Evolutionary conservation across 495 filamentous ascomycete genomes (phyloP).

Genomic region (Hypoxylon intermedium): DNA sequence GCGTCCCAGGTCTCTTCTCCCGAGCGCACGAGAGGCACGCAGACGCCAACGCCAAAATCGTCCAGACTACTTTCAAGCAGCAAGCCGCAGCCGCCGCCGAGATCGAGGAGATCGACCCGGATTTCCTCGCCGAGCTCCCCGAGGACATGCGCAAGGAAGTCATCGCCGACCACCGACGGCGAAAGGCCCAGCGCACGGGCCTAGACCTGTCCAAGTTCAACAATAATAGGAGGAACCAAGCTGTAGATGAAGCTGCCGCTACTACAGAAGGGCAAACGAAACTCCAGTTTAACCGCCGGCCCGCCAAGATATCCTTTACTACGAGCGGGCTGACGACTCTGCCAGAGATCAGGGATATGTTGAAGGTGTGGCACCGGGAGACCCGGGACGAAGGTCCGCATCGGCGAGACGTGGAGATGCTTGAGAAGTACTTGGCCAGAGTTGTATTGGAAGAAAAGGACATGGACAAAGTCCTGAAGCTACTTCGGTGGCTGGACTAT

Average conservation of each 20-base stretch:
- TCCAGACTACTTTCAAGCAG: constrained; percentile 63
- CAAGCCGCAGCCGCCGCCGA: constrained; percentile 27
- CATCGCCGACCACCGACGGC: constrained; percentile 70
- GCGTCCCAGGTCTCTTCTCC: constrained; percentile 56
- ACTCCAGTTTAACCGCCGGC: constrained; percentile 45
- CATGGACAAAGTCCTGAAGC: constrained; percentile 72
- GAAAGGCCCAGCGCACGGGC: constrained; percentile 49
- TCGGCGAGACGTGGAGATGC: constrained; percentile 72
- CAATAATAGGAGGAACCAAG: constrained; percentile 8
- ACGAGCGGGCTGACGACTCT: constrained; percentile 28
- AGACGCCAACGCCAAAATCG: constrained; percentile 58
- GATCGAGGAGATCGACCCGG: constrained; percentile 63
- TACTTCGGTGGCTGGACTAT: constrained; percentile 76
- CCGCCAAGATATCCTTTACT: constrained; percentile 46
- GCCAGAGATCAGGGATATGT: constrained; percentile 48
- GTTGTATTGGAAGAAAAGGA: constrained; percentile 78
- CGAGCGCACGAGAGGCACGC: constrained; percentile 49
- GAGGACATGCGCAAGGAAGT: constrained; percentile 81
- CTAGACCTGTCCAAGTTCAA: constrained; percentile 33
- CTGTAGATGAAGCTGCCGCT: constrained; percentile 5
- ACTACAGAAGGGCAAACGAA: constrained; percentile 41
- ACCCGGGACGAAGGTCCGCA: constrained; percentile 76
- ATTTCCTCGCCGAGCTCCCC: constrained; percentile 81
- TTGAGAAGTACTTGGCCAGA: constrained; percentile 69
- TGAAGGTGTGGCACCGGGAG: constrained; percentile 71